Percentiles rank a stretch among this genome's conserved stretches.
Evolutionary conservation across 164 flowering plant species (phyloP).

Genomic region (Dillenia turbinata): DNA sequence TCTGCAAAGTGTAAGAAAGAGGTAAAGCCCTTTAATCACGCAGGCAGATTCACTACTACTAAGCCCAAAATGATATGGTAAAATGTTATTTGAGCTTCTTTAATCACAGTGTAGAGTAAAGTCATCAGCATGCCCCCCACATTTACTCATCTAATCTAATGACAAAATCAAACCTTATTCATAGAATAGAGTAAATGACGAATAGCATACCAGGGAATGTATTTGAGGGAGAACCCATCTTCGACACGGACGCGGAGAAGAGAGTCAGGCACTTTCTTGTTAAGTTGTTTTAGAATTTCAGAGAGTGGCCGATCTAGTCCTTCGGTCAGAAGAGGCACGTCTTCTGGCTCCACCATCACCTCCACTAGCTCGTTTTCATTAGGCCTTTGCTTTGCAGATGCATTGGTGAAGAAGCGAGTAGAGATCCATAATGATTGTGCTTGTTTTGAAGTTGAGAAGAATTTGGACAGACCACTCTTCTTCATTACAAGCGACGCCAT

Average conservation of each 20-base stretch:
- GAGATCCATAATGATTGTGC: not conserved
- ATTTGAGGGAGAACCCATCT: slow-evolving; percentile 55
- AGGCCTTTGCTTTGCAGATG: slow-evolving; percentile 1
- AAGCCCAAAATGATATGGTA: not conserved
- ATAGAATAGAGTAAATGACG: not conserved
- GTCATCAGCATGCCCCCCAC: not conserved
- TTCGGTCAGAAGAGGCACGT: slow-evolving; percentile 31
- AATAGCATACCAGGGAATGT: slow-evolving; percentile 73
- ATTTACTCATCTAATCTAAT: no score
- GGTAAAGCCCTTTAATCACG: not conserved
- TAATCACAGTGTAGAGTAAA: not conserved
- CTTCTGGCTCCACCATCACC: slow-evolving; percentile 7
- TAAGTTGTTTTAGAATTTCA: slow-evolving; percentile 72
- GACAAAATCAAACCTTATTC: no score
- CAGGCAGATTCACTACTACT: not conserved
- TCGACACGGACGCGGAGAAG: slow-evolving; percentile 53
- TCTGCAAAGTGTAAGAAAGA: not conserved
- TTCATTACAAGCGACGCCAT: not conserved
- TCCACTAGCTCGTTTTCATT: slow-evolving; percentile 6
- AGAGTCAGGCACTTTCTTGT: slow-evolving; percentile 73
- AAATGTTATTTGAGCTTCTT: not conserved
- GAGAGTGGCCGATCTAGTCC: slow-evolving; percentile 78
- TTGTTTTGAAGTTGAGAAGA: not conserved
- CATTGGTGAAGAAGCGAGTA: slow-evolving; percentile 11
- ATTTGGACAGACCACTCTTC: not conserved